A percentile compares a stretch with the other conserved stretches of the same genome.
These are phyloP conservation scores for Wickerhamomyces bisporus DNA, from an alignment of 805 yeast genomes.

Conservation along the genomic window DNA sequence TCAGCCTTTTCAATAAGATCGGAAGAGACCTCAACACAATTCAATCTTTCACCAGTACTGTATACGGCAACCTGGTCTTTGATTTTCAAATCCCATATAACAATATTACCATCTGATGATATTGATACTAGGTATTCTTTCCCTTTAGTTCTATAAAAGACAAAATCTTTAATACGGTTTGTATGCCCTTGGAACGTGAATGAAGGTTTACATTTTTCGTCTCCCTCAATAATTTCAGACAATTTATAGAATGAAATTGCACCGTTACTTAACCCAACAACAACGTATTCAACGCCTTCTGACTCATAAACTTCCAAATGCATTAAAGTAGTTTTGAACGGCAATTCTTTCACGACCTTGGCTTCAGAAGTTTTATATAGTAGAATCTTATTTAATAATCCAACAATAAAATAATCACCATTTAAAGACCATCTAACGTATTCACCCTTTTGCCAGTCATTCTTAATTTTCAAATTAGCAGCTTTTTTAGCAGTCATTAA, in stretches of 20 bases:
- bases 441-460: slow-evolving; percentile 62
- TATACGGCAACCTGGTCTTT: slow-evolving; percentile 86
- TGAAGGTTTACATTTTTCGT: slow-evolving; percentile 35
- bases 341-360: slow-evolving; percentile 47
- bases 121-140: slow-evolving; percentile 65
- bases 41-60: slow-evolving; percentile 85
- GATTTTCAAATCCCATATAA: slow-evolving; percentile 72
- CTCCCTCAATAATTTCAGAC: slow-evolving; percentile 26
- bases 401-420: slow-evolving; percentile 76
- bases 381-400: slow-evolving; percentile 58
- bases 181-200: slow-evolving; percentile 76
- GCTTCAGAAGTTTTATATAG: slow-evolving; percentile 63
- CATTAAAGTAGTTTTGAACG: slow-evolving; percentile 58
- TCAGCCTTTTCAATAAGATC: slow-evolving; percentile 73
- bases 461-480: slow-evolving; percentile 67
- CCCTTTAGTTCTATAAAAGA: slow-evolving; percentile 35
- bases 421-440: slow-evolving; percentile 59
- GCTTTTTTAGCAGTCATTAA: slow-evolving; percentile 96
- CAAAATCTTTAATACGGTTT: slow-evolving; percentile 76
- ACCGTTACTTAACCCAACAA: slow-evolving; percentile 71
- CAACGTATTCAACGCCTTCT: slow-evolving; percentile 49
- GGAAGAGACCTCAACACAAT: slow-evolving; percentile 72
- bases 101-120: slow-evolving; percentile 90
- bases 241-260: slow-evolving; percentile 51
- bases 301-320: slow-evolving; percentile 49